Percentiles rank a stretch among this genome's conserved stretches.
These are phyloP conservation scores for Tuber calosporum DNA, from an alignment of 495 filamentous ascomycete genomes.

Conservation along the genomic window DNA sequence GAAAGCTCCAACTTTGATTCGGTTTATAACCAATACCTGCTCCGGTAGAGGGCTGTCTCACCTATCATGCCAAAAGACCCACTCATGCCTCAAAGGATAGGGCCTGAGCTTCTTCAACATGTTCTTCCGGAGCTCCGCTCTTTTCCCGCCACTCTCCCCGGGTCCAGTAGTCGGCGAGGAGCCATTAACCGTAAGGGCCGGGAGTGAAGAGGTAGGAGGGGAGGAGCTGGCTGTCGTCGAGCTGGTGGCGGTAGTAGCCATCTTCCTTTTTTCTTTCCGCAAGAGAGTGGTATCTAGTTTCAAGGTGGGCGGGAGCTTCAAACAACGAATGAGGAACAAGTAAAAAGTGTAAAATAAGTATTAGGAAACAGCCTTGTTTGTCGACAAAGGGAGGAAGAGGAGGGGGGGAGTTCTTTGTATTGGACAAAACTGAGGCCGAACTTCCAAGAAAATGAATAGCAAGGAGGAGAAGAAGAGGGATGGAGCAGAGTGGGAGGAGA, in stretches of 20 bases:
- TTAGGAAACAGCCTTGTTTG: neutral
- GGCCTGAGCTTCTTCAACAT: constrained; percentile 42
- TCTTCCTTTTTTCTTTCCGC: constrained; percentile 9
- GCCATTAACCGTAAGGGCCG: constrained; percentile 37
- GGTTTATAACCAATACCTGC: neutral
- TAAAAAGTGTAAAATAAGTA: constrained; percentile 19
- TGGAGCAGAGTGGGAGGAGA: neutral
- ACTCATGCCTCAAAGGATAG: constrained; percentile 40
- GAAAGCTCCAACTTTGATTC: neutral
- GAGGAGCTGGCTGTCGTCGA: constrained; percentile 22
- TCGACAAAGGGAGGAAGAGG: neutral
- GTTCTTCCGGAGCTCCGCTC: constrained; percentile 40
- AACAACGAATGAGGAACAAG: constrained; percentile 24
- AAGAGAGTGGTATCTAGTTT: neutral
- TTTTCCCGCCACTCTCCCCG: constrained; percentile 24
- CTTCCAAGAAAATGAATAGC: constrained; percentile 7
- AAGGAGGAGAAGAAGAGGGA: constrained; percentile 13
- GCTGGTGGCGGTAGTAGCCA: constrained; percentile 24
- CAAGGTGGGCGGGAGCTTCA: neutral
- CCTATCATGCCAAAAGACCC: constrained; percentile 43
- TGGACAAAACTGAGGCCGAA: neutral
- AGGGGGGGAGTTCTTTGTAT: neutral
- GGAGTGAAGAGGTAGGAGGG: constrained; percentile 22
- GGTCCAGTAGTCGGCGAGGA: constrained; percentile 12
- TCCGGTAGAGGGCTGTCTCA: constrained; percentile 8